Base-by-base conservation (phyloP, 176 grass and related monocot genomes). In the Carex cristatella region DNA sequence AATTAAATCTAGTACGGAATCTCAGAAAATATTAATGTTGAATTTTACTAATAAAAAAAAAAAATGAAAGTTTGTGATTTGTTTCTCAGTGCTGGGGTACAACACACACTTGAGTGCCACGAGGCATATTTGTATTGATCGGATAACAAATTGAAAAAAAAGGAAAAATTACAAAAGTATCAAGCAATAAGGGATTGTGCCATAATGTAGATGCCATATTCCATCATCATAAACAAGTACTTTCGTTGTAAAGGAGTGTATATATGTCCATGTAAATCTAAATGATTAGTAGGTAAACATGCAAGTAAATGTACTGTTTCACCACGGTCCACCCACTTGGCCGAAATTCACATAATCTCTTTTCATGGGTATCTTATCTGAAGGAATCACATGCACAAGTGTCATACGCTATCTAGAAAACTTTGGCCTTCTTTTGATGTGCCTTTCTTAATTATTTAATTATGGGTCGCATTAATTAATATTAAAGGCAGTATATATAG, bases 141-240 rank as follows among this genome's bases (percentile, higher is more conserved):
- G 16, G 15, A 32, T 33, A 32, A 55, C 73, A 9, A 32, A 23
- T 23, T 23, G 23, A 23, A 23, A 23, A 23, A 77, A 54, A 32
- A 31, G 12, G 73, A 56, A 56, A 77, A 77, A 18, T 18, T 57
- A 57, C 13, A 15, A 78, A 77, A 57, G 28, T 57, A 16, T 78
- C 3, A 78, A 78, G 28, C 51, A 57, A 23, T 23, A 23, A 51
- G 7, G 12, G 11, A 55, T 74, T 81, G 60, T 64, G 70, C 55
- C 76, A 84, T 40, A 40, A 5, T 5, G 0, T 40, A 4, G 5
- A 40, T 40, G 38, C 38, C 38, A 40, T 57, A 58, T 48, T 81
- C 79, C 79, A 90, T 78, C 73, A 59, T 65, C 80, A 81, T 84
- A 40, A 65, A 68, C n/a, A 69, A 59, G 53, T 42, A 68, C 31